phyloP scores from a whole-genome alignment of 2,329 filamentous ascomycete genomes.

The Seiridium cupressi region DNA sequence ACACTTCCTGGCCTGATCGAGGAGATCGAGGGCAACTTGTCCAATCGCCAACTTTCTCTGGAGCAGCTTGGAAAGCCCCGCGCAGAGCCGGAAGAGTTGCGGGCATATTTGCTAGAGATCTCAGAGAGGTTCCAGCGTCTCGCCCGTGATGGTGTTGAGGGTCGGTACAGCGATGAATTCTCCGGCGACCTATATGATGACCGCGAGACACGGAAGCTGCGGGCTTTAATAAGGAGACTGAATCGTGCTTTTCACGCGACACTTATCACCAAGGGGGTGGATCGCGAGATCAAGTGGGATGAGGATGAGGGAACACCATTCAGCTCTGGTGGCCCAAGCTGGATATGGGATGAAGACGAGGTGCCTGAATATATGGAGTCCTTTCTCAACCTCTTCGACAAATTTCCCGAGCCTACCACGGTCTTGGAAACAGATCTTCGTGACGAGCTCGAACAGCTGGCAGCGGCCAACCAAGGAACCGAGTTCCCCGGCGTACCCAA shows the following conservation, averaged over 20 bases:
- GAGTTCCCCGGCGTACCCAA: constrained; percentile 12
- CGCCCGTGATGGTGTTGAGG: constrained; percentile 35
- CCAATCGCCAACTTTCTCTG: constrained; percentile 13
- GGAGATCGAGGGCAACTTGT: constrained; percentile 21
- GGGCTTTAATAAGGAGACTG: constrained; percentile 28
- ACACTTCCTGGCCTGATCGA: constrained; percentile 25
- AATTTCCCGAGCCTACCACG: constrained; percentile 22
- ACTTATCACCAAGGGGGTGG: constrained; percentile 24
- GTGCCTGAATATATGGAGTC: constrained; percentile 25
- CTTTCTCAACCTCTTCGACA: constrained; percentile 27
- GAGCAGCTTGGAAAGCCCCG: constrained; percentile 23
- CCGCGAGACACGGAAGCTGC: constrained; percentile 23
- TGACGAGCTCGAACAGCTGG: constrained; percentile 10
- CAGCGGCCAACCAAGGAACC: constrained; percentile 10
- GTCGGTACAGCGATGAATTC: constrained; percentile 37
- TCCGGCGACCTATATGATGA: constrained; percentile 30
- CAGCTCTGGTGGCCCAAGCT: neutral
- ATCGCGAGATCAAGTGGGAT: constrained; percentile 14
- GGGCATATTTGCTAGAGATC: constrained; percentile 31
- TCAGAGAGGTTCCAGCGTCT: constrained; percentile 35
- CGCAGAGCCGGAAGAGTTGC: constrained; percentile 24
- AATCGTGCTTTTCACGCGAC: constrained; percentile 28
- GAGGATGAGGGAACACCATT: neutral
- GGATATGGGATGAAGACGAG: neutral
- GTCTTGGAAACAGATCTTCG: constrained; percentile 16